Evolutionary conservation across 306 rosid species (phyloP).

Genomic region (Hippophae gyantsensis): DNA sequence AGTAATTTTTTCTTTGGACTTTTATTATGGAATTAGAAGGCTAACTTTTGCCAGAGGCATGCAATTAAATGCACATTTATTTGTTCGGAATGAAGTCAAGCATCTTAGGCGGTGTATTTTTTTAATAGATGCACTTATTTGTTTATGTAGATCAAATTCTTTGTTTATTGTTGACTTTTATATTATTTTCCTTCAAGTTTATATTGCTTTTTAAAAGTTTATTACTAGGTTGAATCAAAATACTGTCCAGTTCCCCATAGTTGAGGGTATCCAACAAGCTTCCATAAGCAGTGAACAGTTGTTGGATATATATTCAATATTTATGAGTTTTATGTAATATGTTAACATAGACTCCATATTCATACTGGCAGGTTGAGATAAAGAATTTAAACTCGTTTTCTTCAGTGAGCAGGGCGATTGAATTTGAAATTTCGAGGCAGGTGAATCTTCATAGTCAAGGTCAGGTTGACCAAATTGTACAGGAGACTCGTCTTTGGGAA

Average conservation of each 20-base stretch:
- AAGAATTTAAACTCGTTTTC: constrained; percentile 87
- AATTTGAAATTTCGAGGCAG: constrained; percentile 88
- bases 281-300: background rate
- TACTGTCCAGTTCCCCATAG: too few species aligned
- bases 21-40: background rate
- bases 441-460: constrained; percentile 69
- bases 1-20: constrained; percentile 26
- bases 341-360: constrained; percentile 3
- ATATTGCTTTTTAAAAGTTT: background rate
- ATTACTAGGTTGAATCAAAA: too few species aligned
- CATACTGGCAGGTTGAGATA: constrained; percentile 75
- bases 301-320: too few species aligned
- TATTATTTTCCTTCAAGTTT: background rate
- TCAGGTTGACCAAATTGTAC: constrained; percentile 64
- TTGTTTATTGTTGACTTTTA: background rate
- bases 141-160: background rate
- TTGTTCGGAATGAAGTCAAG: too few species aligned
- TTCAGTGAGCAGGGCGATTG: constrained; percentile 72
- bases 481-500: constrained; percentile 92
- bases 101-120: too few species aligned
- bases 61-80: background rate
- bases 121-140: background rate
- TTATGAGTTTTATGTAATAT: constrained; percentile 6
- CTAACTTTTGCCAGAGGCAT: background rate
- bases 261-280: background rate